Percentiles rank a stretch among this genome's conserved stretches.
phyloP scores from a whole-genome alignment of 352 stramenopile species.

The Phytopythium oedochilum region DNA sequence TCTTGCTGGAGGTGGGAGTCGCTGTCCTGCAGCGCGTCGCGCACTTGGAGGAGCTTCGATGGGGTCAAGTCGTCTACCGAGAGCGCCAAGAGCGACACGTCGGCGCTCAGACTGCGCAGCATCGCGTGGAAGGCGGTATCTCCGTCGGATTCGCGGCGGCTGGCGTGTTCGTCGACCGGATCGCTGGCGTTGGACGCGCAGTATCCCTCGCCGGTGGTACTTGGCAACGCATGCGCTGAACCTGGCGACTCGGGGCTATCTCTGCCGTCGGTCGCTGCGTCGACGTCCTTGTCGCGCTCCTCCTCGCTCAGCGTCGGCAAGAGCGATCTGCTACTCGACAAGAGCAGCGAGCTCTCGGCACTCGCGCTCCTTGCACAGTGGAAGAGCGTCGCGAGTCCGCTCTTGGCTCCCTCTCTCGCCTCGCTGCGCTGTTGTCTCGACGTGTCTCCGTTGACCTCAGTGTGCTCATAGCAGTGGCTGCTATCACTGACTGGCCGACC shows the following conservation, averaged over 20 bases:
- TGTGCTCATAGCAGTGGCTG: not conserved
- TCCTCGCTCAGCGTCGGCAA: slow-evolving; percentile 1
- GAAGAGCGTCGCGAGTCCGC: not conserved
- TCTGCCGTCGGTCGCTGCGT: not conserved
- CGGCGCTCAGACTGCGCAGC: not conserved
- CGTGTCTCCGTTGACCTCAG: not conserved
- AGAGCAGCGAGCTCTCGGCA: not conserved
- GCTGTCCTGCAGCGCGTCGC: not conserved
- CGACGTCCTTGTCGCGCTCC: not conserved
- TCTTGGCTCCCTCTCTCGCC: not conserved
- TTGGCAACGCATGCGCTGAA: not conserved
- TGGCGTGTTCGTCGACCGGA: not conserved
- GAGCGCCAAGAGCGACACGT: slow-evolving; percentile 1
- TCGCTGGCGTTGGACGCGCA: not conserved
- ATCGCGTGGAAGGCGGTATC: not conserved
- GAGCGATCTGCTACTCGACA: not conserved
- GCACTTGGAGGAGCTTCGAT: not conserved
- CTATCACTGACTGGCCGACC: not conserved
- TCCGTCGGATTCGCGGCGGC: not conserved
- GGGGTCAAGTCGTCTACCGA: not conserved
- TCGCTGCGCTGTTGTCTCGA: not conserved
- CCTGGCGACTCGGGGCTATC: not conserved
- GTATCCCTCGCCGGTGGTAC: not conserved
- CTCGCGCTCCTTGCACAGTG: not conserved
- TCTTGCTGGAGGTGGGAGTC: not conserved